Conservation (phyloP, 495 filamentous ascomycete species). For the Lindgomyces ingoldianus region DNA sequence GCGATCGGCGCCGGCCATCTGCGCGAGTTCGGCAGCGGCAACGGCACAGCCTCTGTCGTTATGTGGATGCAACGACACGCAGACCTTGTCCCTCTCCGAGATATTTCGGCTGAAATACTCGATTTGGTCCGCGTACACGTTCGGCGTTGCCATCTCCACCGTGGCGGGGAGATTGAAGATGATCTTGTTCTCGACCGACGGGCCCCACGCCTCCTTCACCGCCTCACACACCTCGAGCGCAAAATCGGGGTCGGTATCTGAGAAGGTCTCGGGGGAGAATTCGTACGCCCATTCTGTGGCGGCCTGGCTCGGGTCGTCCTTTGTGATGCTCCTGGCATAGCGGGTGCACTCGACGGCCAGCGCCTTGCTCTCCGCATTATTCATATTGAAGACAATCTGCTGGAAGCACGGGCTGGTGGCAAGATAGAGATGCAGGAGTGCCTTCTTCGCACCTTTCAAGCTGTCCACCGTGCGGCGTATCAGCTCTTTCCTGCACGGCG, state of each 20-base stretch:
- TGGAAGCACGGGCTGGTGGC: slow-evolving; percentile 94
- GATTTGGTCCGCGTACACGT: slow-evolving; percentile 94
- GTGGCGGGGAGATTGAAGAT: slow-evolving; percentile 98
- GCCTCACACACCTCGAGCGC: slow-evolving; percentile 85
- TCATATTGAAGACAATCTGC: slow-evolving; percentile 83
- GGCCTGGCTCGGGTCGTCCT: slow-evolving; percentile 78
- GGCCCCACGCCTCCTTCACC: slow-evolving; percentile 94
- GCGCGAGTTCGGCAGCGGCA: slow-evolving; percentile 86
- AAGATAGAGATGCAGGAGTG: slow-evolving; percentile 94
- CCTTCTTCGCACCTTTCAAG: slow-evolving; percentile 87
- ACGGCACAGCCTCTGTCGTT: slow-evolving; percentile 91
- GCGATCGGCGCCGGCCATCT: slow-evolving; percentile 96
- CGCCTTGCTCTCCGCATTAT: slow-evolving; percentile 76
- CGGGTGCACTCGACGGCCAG: slow-evolving; percentile 85
- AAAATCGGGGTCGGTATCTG: slow-evolving; percentile 83
- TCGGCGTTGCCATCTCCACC: slow-evolving; percentile 94
- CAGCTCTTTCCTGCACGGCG: slow-evolving; percentile 89
- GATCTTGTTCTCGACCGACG: slow-evolving; percentile 76
- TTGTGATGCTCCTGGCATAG: slow-evolving; percentile 86
- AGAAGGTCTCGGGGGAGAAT: slow-evolving; percentile 97
- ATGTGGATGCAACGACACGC: slow-evolving; percentile 84
- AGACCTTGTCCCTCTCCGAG: slow-evolving; percentile 75
- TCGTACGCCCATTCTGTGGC: slow-evolving; percentile 92
- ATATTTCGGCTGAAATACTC: slow-evolving; percentile 89
- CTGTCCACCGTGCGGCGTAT: slow-evolving; percentile 90